Percentiles rank a stretch among this genome's conserved stretches.
phyloP scores from a whole-genome alignment of 345 rosid species.

The Gossypioides kirkii region DNA sequence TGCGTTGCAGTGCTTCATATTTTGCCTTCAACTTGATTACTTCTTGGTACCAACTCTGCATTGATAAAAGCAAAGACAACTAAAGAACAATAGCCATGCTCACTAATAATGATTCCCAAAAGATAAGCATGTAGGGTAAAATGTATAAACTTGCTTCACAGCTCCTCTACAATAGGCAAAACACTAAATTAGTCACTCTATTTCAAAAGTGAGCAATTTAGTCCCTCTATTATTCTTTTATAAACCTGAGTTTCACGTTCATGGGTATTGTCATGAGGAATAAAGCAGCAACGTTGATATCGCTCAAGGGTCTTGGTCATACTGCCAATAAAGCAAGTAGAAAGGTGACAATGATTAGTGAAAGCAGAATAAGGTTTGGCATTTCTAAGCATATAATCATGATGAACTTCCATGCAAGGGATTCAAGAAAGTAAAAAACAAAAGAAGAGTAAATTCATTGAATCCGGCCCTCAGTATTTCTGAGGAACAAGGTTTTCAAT shows the following conservation, averaged over 20 bases:
- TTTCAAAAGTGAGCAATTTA: too few species aligned
- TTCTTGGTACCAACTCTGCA: constrained; percentile 76
- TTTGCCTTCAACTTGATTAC: constrained; percentile 62
- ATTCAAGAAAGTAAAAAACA: neutral
- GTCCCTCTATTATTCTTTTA: too few species aligned
- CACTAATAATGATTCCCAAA: neutral
- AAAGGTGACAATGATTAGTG: neutral
- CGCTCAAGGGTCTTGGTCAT: constrained; percentile 57
- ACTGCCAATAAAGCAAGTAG: constrained; percentile 25
- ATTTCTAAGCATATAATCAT: neutral
- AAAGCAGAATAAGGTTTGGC: neutral
- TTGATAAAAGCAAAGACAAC: constrained; percentile 3
- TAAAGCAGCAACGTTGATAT: constrained; percentile 57
- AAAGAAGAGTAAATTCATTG: neutral
- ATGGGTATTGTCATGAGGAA: constrained; percentile 42
- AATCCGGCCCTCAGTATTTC: neutral
- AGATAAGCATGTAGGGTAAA: neutral
- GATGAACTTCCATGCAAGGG: neutral
- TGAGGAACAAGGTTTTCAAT: neutral
- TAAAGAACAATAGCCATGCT: neutral
- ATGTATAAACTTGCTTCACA: neutral
- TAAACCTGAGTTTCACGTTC: constrained; percentile 69
- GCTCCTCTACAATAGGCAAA: too few species aligned
- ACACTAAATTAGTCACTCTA: too few species aligned
- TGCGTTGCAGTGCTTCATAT: constrained; percentile 73